A percentile compares a stretch with the other conserved stretches of the same genome.
These are phyloP conservation scores for Aspergillus quadricinctus DNA, from an alignment of 2,329 filamentous ascomycete genomes.

Conservation along the genomic window DNA sequence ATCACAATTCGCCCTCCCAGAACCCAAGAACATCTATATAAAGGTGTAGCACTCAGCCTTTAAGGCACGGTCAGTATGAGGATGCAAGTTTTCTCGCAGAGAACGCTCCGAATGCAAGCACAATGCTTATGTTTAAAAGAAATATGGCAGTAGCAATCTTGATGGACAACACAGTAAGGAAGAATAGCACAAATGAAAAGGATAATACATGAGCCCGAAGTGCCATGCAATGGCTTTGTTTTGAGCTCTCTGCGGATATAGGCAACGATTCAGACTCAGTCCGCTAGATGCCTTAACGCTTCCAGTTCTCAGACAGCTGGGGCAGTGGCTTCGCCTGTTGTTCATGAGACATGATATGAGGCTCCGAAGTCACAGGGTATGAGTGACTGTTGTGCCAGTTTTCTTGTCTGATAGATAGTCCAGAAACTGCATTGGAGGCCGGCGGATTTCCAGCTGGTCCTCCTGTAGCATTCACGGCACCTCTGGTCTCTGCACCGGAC, in stretches of 20 bases:
- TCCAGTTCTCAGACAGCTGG: slow-evolving; percentile 15
- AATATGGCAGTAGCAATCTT: neutral
- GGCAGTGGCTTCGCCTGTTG: slow-evolving; percentile 11
- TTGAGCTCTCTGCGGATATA: neutral
- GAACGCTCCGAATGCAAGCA: neutral
- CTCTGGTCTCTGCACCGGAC: slow-evolving; percentile 5
- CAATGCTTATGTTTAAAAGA: neutral
- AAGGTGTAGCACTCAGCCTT: neutral
- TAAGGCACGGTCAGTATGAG: neutral
- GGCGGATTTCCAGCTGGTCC: neutral
- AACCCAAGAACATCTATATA: neutral
- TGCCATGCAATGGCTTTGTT: no score
- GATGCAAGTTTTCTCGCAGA: neutral
- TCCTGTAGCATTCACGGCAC: neutral
- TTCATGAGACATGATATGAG: slow-evolving; percentile 4
- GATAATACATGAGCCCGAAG: neutral
- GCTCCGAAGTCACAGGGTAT: neutral
- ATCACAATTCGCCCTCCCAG: neutral
- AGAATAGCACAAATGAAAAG: neutral
- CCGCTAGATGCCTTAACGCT: slow-evolving; percentile 1
- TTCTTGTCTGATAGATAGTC: neutral
- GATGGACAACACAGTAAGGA: neutral
- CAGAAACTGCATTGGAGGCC: neutral
- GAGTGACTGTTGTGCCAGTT: neutral
- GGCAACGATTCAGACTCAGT: neutral